Percentiles rank a stretch among this genome's conserved stretches.
phyloP scores from a whole-genome alignment of 768 basidiomycete species.

The Mycena maculata region DNA sequence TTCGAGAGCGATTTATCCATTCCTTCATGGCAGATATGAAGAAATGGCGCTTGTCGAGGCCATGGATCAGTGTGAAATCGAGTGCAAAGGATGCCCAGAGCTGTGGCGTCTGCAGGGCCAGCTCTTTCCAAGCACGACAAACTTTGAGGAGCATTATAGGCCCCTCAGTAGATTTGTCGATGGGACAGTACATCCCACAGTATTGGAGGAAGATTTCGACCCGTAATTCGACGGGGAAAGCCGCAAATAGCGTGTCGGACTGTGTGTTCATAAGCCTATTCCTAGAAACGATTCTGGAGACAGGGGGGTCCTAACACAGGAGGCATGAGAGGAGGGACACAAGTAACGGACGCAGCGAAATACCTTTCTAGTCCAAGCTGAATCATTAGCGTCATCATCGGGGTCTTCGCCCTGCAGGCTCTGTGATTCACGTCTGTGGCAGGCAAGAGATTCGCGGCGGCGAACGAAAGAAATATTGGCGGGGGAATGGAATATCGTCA shows the following conservation, averaged over 20 bases:
- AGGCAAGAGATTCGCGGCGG: slow-evolving; percentile 15
- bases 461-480: not conserved
- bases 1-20: slow-evolving; percentile 54
- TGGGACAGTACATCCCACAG: slow-evolving; percentile 46
- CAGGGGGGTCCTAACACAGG: slow-evolving; percentile 5
- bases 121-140: slow-evolving; percentile 54
- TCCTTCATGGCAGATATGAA: slow-evolving; percentile 41
- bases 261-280: not conserved
- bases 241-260: slow-evolving; percentile 43
- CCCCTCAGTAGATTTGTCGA: slow-evolving; percentile 43
- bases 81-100: slow-evolving; percentile 62
- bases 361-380: slow-evolving; percentile 11
- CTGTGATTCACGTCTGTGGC: slow-evolving; percentile 2
- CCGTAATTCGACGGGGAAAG: slow-evolving; percentile 58
- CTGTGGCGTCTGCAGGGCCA: slow-evolving; percentile 53
- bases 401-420: not conserved
- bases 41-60: slow-evolving; percentile 31
- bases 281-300: slow-evolving; percentile 4
- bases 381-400: not conserved
- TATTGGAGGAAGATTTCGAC: slow-evolving; percentile 59
- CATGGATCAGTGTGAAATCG: slow-evolving; percentile 35
- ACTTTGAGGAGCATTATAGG: slow-evolving; percentile 55
- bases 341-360: not conserved
- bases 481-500: slow-evolving; percentile 19
- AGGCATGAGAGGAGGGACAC: not conserved